Evolutionary conservation across 257 asterid genomes (phyloP), one percentile per base, ranked within the genome.

Genomic region (Solanum lycopersicoides): DNA sequence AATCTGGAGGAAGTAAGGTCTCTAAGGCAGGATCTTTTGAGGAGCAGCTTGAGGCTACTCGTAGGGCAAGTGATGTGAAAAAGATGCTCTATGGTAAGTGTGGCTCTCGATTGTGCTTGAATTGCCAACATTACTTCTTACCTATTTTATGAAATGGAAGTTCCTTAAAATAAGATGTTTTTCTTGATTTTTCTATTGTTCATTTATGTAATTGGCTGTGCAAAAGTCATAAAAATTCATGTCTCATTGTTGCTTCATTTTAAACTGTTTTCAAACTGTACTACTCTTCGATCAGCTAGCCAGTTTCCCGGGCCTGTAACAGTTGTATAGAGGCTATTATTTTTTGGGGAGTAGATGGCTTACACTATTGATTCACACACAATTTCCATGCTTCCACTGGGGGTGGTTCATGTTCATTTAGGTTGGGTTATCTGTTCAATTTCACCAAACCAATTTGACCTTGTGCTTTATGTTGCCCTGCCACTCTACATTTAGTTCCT

Each of bases 1-100:
- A 87, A 87, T 34, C 91, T 47, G 88, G 90, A 25, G 92, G 92
- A 89, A 89, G 91, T 92, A 94, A 86, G 91, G 90, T 71, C 76
- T n/a, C 91, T 44, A 92, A 89, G 87, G 90, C 92, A 15, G 98
- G 95, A 47, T 93, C 98, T 88, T 97, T 97, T 85, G 99, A 95
- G 92, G 95, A 95, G 86, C 99, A 95, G 89, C 98, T 96, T 47
- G 99, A 97, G 95, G 99, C 99, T 87, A 93, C 98, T 88, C 99
- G 99, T 85, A 90, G 95, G 89, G 99, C 99, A 74, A 95, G 92
- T 86, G 94, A 94, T 89, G 98, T 97, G 89, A 94, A 96, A 89
- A 95, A 96, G 90, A 92, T 96, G 94, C 91, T 97, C 77, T 96
- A 90, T 89, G 91, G 99, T 96, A 91, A 96, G 99, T 92, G 79